Evolutionary conservation across 139 green algal genomes (phyloP), one percentile per base, ranked within the genome.

Genomic region (Dunaliella primolecta): DNA sequence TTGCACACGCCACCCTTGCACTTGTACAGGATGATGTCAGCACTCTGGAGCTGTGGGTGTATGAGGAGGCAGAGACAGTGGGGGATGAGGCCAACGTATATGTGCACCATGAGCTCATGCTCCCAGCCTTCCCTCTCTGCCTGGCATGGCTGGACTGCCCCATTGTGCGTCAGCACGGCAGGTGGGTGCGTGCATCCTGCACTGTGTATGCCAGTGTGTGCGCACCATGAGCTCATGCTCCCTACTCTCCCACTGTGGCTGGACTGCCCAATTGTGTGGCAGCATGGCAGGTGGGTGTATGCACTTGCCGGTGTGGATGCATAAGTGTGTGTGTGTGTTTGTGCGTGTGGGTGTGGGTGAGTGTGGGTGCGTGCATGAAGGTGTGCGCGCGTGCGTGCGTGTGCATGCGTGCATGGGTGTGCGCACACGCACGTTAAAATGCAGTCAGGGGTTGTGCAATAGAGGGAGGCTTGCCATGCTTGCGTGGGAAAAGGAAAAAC

Each of bases 201-300:
- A n/a, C n/a, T n/a, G n/a, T n/a, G n/a, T n/a, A n/a, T n/a, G n/a
- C n/a, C n/a, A n/a, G 83, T 97, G 56, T 99, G 97, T 85, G 96
- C 99, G 31, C 97, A 99, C 86, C 97, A 99, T 84, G 95, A 98
- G 78, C 87, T 99, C 81, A 89, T 99, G 89, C 92, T 99, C 36
- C 94, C 96, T 23, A 92, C 95, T n/a, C 98, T 99, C 85, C 97
- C 97, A 15, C 93, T 99, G 27, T 98, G 96, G 96, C 87, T 98
- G 88, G 93, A 98, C 84, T 96, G 90, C 84, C 84, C 94, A 84
- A 15, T 64, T 64, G 46, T 64, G 15, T 15, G 46, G 46, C 46
- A 64, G 46, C 46, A 64, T 64, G 46, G 46, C 46, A 64, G 46
- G 46, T 64, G 15, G 7, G n/a, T n/a, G n/a, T n/a, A n/a, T n/a